Percentiles rank a stretch among this genome's conserved stretches.
Conservation (phyloP, 1,284 basidiomycete genomes). For the Ceratobasidium sp. region DNA sequence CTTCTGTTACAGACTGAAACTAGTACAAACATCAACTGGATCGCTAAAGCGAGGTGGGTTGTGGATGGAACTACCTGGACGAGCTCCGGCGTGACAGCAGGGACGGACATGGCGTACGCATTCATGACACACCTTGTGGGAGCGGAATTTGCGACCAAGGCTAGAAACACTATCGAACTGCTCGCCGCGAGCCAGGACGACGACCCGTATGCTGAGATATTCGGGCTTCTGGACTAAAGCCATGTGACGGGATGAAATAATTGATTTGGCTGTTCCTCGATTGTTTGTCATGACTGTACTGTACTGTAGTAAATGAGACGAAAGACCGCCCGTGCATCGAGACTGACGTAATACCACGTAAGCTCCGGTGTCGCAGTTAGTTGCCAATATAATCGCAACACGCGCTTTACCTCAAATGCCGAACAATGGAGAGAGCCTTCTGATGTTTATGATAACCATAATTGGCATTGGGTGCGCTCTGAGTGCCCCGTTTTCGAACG, state of each 20-base stretch:
- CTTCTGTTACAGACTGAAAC: conserved; percentile 4
- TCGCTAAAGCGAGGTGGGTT: conserved; percentile 56
- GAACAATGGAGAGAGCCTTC: conserved; percentile 11
- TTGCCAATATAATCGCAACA: background rate
- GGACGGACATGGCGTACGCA: conserved; percentile 54
- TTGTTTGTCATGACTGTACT: no score
- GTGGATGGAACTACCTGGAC: conserved; percentile 58
- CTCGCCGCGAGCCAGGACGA: conserved; percentile 50
- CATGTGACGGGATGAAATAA: no score
- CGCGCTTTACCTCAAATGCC: conserved; percentile 5
- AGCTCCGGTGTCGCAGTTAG: background rate
- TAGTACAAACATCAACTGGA: conserved; percentile 48
- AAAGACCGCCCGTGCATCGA: no score
- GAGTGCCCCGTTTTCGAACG: no score
- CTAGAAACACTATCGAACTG: conserved; percentile 53
- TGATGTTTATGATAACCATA: no score
- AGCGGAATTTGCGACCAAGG: conserved; percentile 48
- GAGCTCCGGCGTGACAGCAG: conserved; percentile 56
- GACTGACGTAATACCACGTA: no score
- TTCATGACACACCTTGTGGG: conserved; percentile 55
- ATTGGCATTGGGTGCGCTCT: no score
- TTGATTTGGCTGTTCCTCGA: no score
- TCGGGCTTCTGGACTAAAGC: no score
- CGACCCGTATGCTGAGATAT: conserved; percentile 54
- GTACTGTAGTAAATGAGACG: no score